Percentiles rank a stretch among this genome's conserved stretches.
Evolutionary conservation across 257 asterid genomes (phyloP).

Genomic region (Ajuga chamaepitys): DNA sequence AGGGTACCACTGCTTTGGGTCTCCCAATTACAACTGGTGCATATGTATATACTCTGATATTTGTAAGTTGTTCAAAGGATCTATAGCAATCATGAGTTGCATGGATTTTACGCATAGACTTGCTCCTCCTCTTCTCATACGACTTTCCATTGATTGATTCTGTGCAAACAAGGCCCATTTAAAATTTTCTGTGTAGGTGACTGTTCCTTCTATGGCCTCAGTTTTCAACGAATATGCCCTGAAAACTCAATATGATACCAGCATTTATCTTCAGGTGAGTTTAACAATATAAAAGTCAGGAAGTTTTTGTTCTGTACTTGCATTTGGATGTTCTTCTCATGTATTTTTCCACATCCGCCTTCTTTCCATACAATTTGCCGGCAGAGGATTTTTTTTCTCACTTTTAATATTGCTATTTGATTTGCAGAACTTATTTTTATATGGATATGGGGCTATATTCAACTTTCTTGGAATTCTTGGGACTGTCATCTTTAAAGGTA

Average conservation of each 20-base stretch:
- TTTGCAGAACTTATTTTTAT: constrained; percentile 91
- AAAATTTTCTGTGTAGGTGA: constrained; percentile 44
- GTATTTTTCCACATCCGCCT: constrained; percentile 1
- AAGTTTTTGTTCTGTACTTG: neutral
- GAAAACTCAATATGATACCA: constrained; percentile 95
- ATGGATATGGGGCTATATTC: constrained; percentile 98
- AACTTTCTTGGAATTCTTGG: constrained; percentile 87
- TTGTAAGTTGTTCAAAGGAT: constrained; percentile 56
- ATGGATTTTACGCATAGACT: neutral
- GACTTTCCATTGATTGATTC: neutral
- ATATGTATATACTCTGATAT: constrained; percentile 71
- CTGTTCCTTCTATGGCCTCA: constrained; percentile 97
- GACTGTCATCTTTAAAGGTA: constrained; percentile 70
- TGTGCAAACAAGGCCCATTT: constrained; percentile 9
- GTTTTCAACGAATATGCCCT: constrained; percentile 96
- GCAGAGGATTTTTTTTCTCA: neutral
- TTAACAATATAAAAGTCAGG: neutral
- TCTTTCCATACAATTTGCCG: too few relatives aligned
- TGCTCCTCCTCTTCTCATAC: neutral
- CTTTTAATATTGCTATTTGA: neutral
- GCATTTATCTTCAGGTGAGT: constrained; percentile 95
- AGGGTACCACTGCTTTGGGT: constrained; percentile 70
- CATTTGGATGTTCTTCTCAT: neutral
- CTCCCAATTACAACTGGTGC: constrained; percentile 80
- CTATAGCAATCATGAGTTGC: constrained; percentile 6